These are phyloP conservation scores for Quercus suber DNA, from an alignment of 306 rosid genomes.

Conservation along the genomic window DNA sequence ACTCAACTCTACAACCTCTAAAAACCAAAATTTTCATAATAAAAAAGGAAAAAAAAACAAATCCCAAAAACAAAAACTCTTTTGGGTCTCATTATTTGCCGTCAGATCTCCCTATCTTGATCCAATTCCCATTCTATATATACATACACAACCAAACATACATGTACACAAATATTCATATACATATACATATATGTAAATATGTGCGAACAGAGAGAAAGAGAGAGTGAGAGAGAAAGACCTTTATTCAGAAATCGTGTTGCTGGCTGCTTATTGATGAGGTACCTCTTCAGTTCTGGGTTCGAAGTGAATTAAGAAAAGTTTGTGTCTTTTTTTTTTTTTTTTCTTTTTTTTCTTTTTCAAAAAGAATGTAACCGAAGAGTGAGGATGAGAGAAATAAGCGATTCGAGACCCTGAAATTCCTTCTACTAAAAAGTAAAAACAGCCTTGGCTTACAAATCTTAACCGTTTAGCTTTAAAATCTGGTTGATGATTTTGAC, in stretches of 20 bases:
- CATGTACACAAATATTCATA: neutral
- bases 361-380: neutral
- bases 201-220: neutral
- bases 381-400: neutral
- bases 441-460: neutral
- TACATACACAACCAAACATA: neutral
- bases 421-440: neutral
- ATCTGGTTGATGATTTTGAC: no score
- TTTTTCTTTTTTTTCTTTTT: neutral
- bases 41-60: neutral
- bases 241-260: neutral
- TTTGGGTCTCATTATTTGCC: neutral
- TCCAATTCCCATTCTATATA: neutral
- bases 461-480: no score
- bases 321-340: neutral
- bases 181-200: neutral
- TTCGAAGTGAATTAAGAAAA: neutral
- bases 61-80: neutral
- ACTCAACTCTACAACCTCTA: neutral
- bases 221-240: neutral
- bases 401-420: neutral
- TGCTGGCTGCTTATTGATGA: neutral
- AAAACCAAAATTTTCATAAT: neutral
- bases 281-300: neutral
- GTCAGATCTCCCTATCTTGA: conserved; percentile 14